Percentiles rank a stretch among this genome's conserved stretches.
Conservation (phyloP, 768 basidiomycete species). For the Megacollybia marginata region DNA sequence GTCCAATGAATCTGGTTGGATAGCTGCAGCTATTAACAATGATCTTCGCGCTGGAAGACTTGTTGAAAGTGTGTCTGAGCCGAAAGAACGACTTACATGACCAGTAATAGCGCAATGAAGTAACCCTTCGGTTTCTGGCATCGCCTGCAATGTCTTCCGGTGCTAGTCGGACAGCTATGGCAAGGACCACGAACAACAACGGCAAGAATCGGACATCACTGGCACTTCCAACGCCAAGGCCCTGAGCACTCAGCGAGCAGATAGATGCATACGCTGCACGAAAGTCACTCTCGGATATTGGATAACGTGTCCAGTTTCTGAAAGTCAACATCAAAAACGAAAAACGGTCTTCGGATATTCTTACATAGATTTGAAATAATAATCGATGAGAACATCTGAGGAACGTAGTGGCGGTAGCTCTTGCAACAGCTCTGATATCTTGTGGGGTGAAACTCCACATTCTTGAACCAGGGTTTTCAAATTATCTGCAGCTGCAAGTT, state of each 20-base stretch:
- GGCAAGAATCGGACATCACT: conserved; percentile 82
- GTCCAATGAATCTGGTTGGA: conserved; percentile 90
- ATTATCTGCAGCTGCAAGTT: conserved; percentile 68
- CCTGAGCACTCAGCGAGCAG: conserved; percentile 52
- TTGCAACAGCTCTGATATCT: conserved; percentile 82
- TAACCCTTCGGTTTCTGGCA: conserved; percentile 64
- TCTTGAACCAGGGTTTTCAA: conserved; percentile 83
- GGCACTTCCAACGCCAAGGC: conserved; percentile 54
- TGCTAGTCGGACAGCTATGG: conserved; percentile 78
- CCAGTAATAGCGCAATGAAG: conserved; percentile 91
- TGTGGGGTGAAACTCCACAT: conserved; percentile 87
- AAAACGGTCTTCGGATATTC: conserved; percentile 18
- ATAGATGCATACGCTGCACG: conserved; percentile 63
- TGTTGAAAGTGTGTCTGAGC: not conserved
- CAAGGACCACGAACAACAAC: conserved; percentile 88
- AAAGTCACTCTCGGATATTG: conserved; percentile 81
- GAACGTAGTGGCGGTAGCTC: conserved; percentile 77
- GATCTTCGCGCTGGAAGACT: conserved; percentile 69
- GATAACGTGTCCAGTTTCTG: conserved; percentile 93
- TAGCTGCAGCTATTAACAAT: conserved; percentile 85
- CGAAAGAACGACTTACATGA: conserved; percentile 58
- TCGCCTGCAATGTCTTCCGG: conserved; percentile 83
- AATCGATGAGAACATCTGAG: conserved; percentile 74
- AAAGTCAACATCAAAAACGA: conserved; percentile 4
- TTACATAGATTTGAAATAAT: conserved; percentile 72